phyloP scores from a whole-genome alignment of 1,139 yeast genomes.

The Hanseniaspora sp. region DNA sequence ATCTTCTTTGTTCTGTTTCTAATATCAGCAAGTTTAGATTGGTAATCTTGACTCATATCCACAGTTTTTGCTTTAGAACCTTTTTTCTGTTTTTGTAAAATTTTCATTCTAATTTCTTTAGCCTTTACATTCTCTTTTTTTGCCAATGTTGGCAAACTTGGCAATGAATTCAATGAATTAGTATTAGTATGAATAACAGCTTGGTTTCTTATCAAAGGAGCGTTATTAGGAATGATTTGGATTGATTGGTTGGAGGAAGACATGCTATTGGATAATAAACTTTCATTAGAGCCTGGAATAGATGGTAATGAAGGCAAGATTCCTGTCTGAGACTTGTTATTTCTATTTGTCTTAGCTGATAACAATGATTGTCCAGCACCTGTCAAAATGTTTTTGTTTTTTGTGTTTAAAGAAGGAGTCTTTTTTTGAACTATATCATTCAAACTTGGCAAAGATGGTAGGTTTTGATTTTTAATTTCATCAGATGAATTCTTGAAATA shows the following conservation, averaged over 20 bases:
- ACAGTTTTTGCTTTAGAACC: background rate
- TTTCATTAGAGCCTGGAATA: background rate
- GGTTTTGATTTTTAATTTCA: background rate
- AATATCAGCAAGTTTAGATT: conserved; percentile 5
- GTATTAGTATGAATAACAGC: background rate
- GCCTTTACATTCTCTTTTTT: conserved; percentile 1
- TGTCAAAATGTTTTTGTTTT: background rate
- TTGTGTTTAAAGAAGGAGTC: background rate
- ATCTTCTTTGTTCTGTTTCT: conserved; percentile 4
- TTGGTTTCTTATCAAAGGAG: background rate
- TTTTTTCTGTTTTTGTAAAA: conserved; percentile 1
- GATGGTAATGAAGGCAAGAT: background rate
- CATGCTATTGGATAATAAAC: background rate
- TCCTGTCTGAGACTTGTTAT: background rate
- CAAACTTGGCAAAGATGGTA: background rate
- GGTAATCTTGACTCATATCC: conserved; percentile 4
- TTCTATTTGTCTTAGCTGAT: background rate
- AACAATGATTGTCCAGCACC: background rate
- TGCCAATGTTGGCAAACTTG: conserved; percentile 7
- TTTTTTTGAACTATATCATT: background rate
- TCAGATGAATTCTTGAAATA: background rate
- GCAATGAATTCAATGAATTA: background rate
- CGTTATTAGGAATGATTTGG: conserved; percentile 4
- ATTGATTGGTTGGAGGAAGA: background rate
- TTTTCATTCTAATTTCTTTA: conserved; percentile 3